Evolutionary conservation across 495 filamentous ascomycete species (phyloP).

Genomic region (Trichoderma virens): DNA sequence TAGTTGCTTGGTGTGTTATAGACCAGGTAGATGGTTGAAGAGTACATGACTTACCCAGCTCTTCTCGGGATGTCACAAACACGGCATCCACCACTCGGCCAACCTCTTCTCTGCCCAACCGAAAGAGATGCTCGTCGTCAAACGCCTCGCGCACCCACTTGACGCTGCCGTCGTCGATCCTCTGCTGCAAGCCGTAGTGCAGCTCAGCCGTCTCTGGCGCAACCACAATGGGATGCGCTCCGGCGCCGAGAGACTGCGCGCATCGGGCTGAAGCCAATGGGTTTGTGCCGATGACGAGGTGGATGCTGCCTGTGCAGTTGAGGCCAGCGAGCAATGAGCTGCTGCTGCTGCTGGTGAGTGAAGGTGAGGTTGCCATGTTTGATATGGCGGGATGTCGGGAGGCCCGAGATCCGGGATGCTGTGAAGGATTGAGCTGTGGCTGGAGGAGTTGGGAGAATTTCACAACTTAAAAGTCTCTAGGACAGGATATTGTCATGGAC

Average conservation of each 20-base stretch:
- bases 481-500: not conserved
- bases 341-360: not conserved
- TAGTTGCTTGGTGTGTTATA: no score
- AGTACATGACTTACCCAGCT: slow-evolving; percentile 30
- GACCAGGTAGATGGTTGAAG: not conserved
- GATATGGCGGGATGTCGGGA: slow-evolving; percentile 2
- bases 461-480: no score
- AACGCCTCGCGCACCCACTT: slow-evolving; percentile 67
- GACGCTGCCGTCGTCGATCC: slow-evolving; percentile 64
- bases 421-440: not conserved
- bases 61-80: slow-evolving; percentile 67
- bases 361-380: not conserved
- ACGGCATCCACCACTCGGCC: slow-evolving; percentile 78
- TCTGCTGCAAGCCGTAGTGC: slow-evolving; percentile 65
- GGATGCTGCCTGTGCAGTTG: slow-evolving; percentile 67
- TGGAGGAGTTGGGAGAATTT: not conserved
- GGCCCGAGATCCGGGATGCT: slow-evolving; percentile 2
- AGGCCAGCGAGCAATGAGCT: slow-evolving; percentile 67
- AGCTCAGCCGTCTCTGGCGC: slow-evolving; percentile 55
- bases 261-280: slow-evolving; percentile 79
- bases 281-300: slow-evolving; percentile 80
- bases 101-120: slow-evolving; percentile 71
- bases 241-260: slow-evolving; percentile 71
- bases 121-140: slow-evolving; percentile 64
- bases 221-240: slow-evolving; percentile 80